Base-by-base conservation (phyloP, 768 basidiomycete species). In the Leccinum rimulosum region DNA sequence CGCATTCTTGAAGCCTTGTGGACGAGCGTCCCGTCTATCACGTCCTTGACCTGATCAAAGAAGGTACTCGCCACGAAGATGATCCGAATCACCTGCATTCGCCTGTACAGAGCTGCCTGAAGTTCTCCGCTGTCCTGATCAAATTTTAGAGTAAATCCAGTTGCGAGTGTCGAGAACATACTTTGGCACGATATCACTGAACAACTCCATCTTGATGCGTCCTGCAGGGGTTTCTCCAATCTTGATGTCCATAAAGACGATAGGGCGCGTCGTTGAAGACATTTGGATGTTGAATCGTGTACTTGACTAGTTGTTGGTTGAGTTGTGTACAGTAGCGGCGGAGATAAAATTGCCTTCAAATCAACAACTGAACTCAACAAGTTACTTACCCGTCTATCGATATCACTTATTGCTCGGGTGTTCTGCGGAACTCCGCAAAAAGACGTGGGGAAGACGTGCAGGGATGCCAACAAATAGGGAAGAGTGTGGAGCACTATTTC, bases 151-250 rank as follows among this genome's bases (percentile, higher is more conserved):
- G 54, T 17, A 43, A 22, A 50, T 52, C 19, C 31, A 57, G 56
- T 45, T 31, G 25, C 17, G 6, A 40, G 63, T 22, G 22, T 0
- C 1, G 25, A 43, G 33, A 28, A 58, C 88, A 59, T 52, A 96
- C 95, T 94, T 97, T 54, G 97, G 96, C 2, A 91, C 93, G 56
- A 96, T 87, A 69, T 99, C 97, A 60, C 88, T 91, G 75, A 96
- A 98, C 17, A 99, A 79, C 74, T 99, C 96, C 87, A 99, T 96
- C 77, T 98, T 98, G 65, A 99, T 81, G 33, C 97, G 78, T 15
- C 95, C 96, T 3, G 93, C 93, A 33, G 93, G 92, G 0, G 95
- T 98, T 77, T 98, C 96, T 48, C 97, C 97, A 52, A 99, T 98
- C 52, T 91, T 85, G 60, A 98, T 79, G 70, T 99, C 97, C 86